A percentile compares a stretch with the other conserved stretches of the same genome.
phyloP scores from a whole-genome alignment of 2,329 filamentous ascomycete species.

The Fonsecaea erecta region DNA sequence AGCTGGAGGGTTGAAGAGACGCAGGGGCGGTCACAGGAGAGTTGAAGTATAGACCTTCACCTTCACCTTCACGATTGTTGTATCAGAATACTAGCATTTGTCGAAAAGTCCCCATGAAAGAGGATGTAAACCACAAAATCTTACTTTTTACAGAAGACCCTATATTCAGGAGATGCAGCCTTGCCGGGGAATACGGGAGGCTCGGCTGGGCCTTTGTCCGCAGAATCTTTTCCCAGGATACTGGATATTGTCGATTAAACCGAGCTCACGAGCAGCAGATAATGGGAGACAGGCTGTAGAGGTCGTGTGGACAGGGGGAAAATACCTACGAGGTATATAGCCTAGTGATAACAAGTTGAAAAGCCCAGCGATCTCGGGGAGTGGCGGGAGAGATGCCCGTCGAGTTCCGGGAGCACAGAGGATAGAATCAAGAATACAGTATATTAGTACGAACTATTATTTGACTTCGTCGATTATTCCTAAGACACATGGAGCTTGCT shows the following conservation, averaged over 20 bases:
- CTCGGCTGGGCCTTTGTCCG: background rate
- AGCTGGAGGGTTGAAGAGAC: slow-evolving; percentile 52
- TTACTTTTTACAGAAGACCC: background rate
- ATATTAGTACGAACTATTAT: too few relatives aligned
- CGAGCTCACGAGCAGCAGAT: background rate
- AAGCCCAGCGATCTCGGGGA: background rate
- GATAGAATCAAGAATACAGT: background rate
- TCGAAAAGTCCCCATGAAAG: background rate
- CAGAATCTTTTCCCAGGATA: too few relatives aligned
- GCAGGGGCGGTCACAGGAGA: background rate
- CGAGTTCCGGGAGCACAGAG: background rate
- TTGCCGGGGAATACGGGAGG: background rate
- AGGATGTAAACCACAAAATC: background rate
- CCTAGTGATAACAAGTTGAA: too few relatives aligned
- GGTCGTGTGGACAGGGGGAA: background rate
- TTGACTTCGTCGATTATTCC: too few relatives aligned
- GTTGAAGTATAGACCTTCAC: background rate
- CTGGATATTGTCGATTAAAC: background rate
- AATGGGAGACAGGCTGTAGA: background rate
- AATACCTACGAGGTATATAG: background rate
- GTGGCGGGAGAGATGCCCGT: background rate
- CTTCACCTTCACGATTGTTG: background rate
- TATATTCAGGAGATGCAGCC: background rate
- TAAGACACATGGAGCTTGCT: too few relatives aligned
- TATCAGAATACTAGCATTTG: background rate